phyloP scores from a whole-genome alignment of 2,329 filamentous ascomycete genomes.

The Pyrenophora teres region DNA sequence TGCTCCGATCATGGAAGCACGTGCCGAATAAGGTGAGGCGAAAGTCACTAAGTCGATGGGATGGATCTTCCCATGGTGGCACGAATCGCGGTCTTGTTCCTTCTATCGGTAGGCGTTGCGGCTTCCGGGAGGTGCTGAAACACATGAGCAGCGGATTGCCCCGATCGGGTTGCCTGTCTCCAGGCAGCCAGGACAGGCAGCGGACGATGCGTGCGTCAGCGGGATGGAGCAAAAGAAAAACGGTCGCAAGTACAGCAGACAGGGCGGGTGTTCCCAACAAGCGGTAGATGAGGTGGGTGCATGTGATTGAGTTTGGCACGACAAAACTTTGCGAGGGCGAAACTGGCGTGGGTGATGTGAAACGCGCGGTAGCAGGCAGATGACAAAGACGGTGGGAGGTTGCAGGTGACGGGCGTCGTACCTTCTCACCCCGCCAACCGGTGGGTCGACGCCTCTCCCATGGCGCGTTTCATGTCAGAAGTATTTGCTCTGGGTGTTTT shows the following conservation, averaged over 20 bases:
- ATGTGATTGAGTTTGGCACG: constrained; percentile 8
- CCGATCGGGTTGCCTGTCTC: constrained; percentile 9
- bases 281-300: constrained; percentile 9
- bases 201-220: neutral
- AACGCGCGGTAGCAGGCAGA: constrained; percentile 20
- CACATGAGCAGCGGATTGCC: constrained; percentile 12
- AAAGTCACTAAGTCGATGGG: constrained; percentile 6
- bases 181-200: constrained; percentile 8
- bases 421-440: constrained; percentile 22
- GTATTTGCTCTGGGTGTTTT: constrained; percentile 19
- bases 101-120: constrained; percentile 13
- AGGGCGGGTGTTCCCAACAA: constrained; percentile 8
- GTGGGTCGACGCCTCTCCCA: constrained; percentile 20
- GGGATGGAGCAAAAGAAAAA: neutral
- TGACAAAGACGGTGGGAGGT: constrained; percentile 16
- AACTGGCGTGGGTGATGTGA: constrained; percentile 21
- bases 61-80: constrained; percentile 20
- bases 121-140: constrained; percentile 17
- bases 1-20: constrained; percentile 12
- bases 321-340: constrained; percentile 11
- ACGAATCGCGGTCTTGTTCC: constrained; percentile 9
- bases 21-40: constrained; percentile 11
- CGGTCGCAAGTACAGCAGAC: constrained; percentile 8
- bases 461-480: constrained; percentile 24
- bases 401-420: constrained; percentile 5